These are phyloP conservation scores for Pseudopyrenochaeta lycopersici DNA, from an alignment of 2,329 filamentous ascomycete genomes.

Conservation along the genomic window DNA sequence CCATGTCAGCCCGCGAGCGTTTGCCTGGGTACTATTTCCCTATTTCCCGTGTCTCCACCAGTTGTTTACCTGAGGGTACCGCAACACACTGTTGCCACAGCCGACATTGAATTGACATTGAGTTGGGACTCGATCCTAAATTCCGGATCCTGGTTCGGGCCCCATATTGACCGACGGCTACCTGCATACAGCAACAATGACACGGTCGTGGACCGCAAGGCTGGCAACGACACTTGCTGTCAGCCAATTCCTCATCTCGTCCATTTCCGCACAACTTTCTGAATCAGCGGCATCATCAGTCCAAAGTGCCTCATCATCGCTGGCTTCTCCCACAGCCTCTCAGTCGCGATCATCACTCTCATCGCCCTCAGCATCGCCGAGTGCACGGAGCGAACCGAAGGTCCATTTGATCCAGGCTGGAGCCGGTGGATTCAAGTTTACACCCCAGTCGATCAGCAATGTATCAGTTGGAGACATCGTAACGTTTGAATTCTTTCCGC, in stretches of 20 bases:
- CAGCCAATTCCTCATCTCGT: conserved; percentile 12
- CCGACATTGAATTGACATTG: neutral
- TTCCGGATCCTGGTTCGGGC: too few species aligned
- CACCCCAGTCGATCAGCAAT: conserved; percentile 46
- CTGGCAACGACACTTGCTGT: conserved; percentile 18
- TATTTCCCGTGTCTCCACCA: neutral
- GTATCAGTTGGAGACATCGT: conserved; percentile 51
- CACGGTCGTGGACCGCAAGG: conserved; percentile 12
- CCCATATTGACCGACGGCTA: too few species aligned
- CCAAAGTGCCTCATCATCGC: neutral
- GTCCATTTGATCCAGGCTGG: conserved; percentile 50
- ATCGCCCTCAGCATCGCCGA: conserved; percentile 19
- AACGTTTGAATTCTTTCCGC: conserved; percentile 51
- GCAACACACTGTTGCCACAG: neutral
- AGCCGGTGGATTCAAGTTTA: conserved; percentile 44
- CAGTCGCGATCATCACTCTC: conserved; percentile 4
- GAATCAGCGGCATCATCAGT: neutral
- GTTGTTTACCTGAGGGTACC: neutral
- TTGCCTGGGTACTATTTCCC: neutral
- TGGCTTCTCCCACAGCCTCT: neutral
- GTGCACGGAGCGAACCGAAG: conserved; percentile 25
- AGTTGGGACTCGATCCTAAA: neutral
- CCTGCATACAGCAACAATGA: conserved; percentile 9
- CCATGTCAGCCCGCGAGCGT: neutral
- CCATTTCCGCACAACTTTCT: conserved; percentile 6